Evolutionary conservation across 192 early-diverging fungal species (phyloP).

Genomic region (Entomortierella beljakovae): DNA sequence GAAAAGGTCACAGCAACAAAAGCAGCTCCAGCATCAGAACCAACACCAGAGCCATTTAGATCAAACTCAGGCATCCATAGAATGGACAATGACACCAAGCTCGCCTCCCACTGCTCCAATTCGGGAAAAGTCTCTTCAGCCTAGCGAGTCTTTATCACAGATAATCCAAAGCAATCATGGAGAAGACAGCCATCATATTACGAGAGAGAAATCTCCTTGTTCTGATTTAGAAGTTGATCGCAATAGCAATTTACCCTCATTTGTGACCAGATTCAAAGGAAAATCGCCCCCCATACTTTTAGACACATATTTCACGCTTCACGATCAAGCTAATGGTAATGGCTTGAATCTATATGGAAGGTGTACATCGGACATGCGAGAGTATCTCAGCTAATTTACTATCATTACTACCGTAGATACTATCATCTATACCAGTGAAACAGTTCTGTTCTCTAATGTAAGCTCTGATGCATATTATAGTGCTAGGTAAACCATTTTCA

Average conservation of each 20-base stretch:
- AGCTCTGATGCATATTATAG: not conserved
- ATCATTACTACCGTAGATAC: constrained; percentile 12
- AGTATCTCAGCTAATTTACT: not conserved
- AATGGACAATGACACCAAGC: constrained; percentile 7
- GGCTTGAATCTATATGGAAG: not conserved
- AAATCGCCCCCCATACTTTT: constrained; percentile 38
- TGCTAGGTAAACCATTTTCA: not conserved
- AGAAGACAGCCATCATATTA: not conserved
- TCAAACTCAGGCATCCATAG: too few species aligned
- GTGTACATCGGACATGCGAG: too few species aligned
- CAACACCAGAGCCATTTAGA: too few species aligned
- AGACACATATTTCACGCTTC: constrained; percentile 58
- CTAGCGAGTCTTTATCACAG: not conserved
- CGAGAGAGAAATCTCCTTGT: not conserved
- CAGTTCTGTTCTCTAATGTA: constrained; percentile 42
- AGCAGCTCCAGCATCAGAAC: too few species aligned
- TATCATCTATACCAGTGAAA: constrained; percentile 56
- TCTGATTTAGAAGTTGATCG: not conserved
- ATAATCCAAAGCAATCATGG: not conserved
- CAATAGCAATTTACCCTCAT: constrained; percentile 14
- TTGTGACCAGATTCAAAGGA: constrained; percentile 4
- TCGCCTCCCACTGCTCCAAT: not conserved
- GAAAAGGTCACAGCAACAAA: constrained; percentile 2
- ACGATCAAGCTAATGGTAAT: constrained; percentile 42
- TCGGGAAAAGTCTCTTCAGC: constrained; percentile 23